These are phyloP conservation scores for Epichloe brachyelytri DNA, from an alignment of 2,329 filamentous ascomycete species.

Conservation along the genomic window DNA sequence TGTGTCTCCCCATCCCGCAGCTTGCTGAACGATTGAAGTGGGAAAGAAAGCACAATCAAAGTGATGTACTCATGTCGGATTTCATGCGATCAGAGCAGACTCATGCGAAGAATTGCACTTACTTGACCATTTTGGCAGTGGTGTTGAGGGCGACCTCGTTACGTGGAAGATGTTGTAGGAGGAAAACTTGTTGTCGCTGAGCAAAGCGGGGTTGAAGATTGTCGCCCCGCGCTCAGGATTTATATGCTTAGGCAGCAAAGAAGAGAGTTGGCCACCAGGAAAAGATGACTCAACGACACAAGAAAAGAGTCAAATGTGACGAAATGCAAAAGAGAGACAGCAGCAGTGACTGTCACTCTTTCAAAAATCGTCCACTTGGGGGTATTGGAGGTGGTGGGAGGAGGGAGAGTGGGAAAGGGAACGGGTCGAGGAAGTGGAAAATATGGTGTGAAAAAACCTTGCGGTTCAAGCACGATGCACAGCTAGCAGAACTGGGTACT, in stretches of 20 bases:
- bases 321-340: slow-evolving; percentile 24
- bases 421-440: slow-evolving; percentile 8
- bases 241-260: slow-evolving; percentile 6
- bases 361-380: slow-evolving; percentile 22
- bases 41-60: slow-evolving; percentile 4
- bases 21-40: not conserved
- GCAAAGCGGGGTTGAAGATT: slow-evolving; percentile 34
- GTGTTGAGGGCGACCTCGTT: slow-evolving; percentile 36
- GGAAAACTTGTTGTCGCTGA: slow-evolving; percentile 12
- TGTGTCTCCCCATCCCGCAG: not conserved
- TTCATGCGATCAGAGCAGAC: slow-evolving; percentile 1
- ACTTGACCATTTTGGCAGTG: slow-evolving; percentile 99
- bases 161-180: slow-evolving; percentile 20
- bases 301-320: slow-evolving; percentile 16
- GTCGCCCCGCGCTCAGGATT: slow-evolving; percentile 25
- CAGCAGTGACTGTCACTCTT: slow-evolving; percentile 29
- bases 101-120: slow-evolving; percentile 37
- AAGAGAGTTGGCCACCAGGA: slow-evolving; percentile 4
- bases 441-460: slow-evolving; percentile 6
- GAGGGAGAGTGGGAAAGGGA: slow-evolving; percentile 15
- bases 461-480: not conserved
- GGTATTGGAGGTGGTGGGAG: slow-evolving; percentile 9
- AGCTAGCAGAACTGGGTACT: not conserved
- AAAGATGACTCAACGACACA: slow-evolving; percentile 6
- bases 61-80: not conserved